phyloP scores from a whole-genome alignment of 176 grass and related monocot genomes.

The Pontederia paniculata region DNA sequence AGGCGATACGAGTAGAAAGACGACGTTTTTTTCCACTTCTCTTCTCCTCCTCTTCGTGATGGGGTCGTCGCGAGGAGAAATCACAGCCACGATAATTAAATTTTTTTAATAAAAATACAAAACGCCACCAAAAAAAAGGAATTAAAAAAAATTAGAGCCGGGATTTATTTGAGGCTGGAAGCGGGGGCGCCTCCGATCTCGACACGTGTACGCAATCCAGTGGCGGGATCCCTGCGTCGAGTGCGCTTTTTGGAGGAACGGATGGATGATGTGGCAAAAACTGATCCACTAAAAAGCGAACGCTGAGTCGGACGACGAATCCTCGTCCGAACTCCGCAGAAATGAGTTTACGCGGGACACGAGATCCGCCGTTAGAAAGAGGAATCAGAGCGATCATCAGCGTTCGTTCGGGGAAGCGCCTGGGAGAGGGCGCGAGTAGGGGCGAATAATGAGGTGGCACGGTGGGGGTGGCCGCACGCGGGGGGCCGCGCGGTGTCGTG shows the following conservation, averaged over 20 bases:
- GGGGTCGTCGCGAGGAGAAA: conserved; percentile 24
- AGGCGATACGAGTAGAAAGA: not conserved
- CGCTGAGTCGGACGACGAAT: not conserved
- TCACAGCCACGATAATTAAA: conserved; percentile 77
- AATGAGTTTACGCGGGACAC: not conserved
- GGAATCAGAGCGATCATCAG: not conserved
- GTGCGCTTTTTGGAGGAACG: not conserved
- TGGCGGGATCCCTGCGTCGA: not conserved
- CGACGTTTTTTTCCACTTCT: not conserved
- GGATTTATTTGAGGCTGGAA: not conserved
- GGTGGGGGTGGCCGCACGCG: not conserved
- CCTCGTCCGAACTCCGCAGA: not conserved
- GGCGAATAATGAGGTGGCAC: not conserved
- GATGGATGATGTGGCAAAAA: no score
- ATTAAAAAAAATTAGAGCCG: not conserved
- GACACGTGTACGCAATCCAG: not conserved
- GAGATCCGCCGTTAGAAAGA: not conserved
- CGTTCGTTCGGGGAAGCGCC: not conserved
- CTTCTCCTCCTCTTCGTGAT: no score
- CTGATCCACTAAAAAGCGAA: not conserved
- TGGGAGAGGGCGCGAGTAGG: not conserved
- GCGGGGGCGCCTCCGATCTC: no score
- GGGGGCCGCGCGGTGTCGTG: not conserved
- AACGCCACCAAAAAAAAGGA: not conserved
- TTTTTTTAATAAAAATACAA: not conserved